A percentile compares a stretch with the other conserved stretches of the same genome.
Conservation (phyloP, 495 filamentous ascomycete genomes). For the Beverwykella pulmonaria region DNA sequence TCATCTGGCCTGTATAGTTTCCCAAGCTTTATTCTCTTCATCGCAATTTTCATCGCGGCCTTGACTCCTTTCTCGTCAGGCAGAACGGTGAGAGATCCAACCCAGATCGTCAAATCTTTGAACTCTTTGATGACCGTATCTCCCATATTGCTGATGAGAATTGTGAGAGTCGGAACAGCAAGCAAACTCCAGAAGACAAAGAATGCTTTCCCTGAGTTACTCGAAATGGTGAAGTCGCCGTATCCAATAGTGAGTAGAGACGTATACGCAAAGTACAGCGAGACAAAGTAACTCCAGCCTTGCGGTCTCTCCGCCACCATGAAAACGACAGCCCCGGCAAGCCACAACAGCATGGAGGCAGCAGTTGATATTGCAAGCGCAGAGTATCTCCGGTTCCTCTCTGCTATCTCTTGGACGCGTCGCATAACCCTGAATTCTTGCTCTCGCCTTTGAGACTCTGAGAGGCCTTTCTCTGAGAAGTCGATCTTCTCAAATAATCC, state of each 20-base stretch:
- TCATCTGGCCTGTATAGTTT: conserved; percentile 28
- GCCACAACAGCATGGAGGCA: conserved; percentile 75
- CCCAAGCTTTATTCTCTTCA: conserved; percentile 33
- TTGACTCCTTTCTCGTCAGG: conserved; percentile 63
- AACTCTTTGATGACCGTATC: conserved; percentile 75
- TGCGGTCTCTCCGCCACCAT: conserved; percentile 57
- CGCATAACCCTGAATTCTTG: conserved; percentile 85
- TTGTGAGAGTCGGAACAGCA: conserved; percentile 78
- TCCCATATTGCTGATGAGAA: conserved; percentile 82
- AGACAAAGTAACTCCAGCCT: conserved; percentile 77
- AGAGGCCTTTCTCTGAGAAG: conserved; percentile 40
- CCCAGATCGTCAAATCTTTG: conserved; percentile 66
- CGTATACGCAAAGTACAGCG: conserved; percentile 79
- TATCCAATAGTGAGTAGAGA: conserved; percentile 84
- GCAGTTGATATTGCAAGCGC: conserved; percentile 63
- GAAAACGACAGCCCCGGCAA: conserved; percentile 77
- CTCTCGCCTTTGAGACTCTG: conserved; percentile 64
- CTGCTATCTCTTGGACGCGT: conserved; percentile 63
- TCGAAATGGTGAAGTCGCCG: conserved; percentile 71
- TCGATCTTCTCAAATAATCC: conserved; percentile 49
- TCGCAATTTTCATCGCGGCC: conserved; percentile 24
- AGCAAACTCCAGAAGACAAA: conserved; percentile 91
- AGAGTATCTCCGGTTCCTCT: conserved; percentile 64
- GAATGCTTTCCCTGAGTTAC: conserved; percentile 73
- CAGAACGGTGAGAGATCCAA: conserved; percentile 75